Conservation (phyloP, 1,139 yeast species). For the Candida sanyaensis region DNA sequence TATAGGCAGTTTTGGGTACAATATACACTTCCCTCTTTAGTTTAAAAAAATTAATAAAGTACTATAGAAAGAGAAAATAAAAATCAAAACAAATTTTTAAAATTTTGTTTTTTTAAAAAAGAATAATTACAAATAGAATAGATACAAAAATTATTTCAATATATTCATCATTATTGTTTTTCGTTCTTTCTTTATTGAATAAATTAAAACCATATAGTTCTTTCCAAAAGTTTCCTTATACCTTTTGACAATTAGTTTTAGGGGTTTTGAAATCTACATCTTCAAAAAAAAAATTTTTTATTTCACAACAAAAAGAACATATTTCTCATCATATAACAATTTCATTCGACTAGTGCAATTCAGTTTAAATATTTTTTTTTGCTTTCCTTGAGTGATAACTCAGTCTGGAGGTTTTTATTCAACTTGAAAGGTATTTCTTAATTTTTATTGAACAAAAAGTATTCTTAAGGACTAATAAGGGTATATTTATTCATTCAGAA, state of each 20-base stretch:
- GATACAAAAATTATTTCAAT: background rate
- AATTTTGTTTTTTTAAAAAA: background rate
- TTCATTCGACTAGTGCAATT: background rate
- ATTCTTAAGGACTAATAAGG: too few relatives aligned
- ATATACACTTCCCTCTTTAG: too few relatives aligned
- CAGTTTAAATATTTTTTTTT: background rate
- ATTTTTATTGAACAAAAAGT: too few relatives aligned
- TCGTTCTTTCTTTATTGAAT: too few relatives aligned
- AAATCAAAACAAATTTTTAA: background rate
- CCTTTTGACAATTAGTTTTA: background rate
- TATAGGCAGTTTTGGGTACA: background rate
- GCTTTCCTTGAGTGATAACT: background rate
- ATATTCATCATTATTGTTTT: too few relatives aligned
- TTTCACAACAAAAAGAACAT: background rate
- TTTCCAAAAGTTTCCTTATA: slow-evolving; percentile 9
- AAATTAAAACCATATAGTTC: background rate
- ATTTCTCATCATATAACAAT: slow-evolving; percentile 1
- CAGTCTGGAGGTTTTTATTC: background rate
- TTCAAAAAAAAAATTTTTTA: background rate
- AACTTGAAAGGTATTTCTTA: background rate
- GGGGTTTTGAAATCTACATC: slow-evolving; percentile 3
- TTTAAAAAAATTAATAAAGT: background rate
- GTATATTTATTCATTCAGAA: background rate
- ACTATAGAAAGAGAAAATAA: background rate
- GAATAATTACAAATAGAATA: background rate